phyloP scores from a whole-genome alignment of 1,284 basidiomycete species.

The Filobasidium uniguttulatum region DNA sequence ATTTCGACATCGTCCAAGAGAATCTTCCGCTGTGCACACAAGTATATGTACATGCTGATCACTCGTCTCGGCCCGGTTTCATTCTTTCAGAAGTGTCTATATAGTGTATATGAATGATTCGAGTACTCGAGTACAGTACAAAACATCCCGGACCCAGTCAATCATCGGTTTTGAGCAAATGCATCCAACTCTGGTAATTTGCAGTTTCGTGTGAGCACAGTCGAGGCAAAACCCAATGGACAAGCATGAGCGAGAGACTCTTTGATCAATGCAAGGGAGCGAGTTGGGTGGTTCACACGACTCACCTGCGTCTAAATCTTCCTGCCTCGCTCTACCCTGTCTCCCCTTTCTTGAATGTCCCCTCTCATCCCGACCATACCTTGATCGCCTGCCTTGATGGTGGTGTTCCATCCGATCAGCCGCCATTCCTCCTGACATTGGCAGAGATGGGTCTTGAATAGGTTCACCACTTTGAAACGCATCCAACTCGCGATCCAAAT shows the following conservation, averaged over 20 bases:
- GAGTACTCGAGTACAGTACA: too few species aligned
- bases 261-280: neutral
- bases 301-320: slow-evolving; percentile 12
- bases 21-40: too few species aligned
- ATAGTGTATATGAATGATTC: too few species aligned
- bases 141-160: too few species aligned
- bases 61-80: too few species aligned
- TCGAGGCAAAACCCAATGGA: too few species aligned
- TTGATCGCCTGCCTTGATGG: neutral
- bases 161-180: too few species aligned
- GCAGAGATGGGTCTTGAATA: neutral
- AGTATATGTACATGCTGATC: too few species aligned
- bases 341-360: neutral
- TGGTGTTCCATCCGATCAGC: neutral
- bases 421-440: neutral
- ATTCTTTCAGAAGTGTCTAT: too few species aligned
- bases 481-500: slow-evolving; percentile 12
- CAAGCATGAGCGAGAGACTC: too few species aligned
- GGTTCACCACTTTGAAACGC: slow-evolving; percentile 4
- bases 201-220: neutral
- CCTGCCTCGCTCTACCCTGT: slow-evolving; percentile 5
- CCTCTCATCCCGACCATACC: neutral
- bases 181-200: neutral
- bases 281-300: too few species aligned
- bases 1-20: too few species aligned